Base-by-base conservation (phyloP, 495 filamentous ascomycete species). In the Aspergillus kassunensis region DNA sequence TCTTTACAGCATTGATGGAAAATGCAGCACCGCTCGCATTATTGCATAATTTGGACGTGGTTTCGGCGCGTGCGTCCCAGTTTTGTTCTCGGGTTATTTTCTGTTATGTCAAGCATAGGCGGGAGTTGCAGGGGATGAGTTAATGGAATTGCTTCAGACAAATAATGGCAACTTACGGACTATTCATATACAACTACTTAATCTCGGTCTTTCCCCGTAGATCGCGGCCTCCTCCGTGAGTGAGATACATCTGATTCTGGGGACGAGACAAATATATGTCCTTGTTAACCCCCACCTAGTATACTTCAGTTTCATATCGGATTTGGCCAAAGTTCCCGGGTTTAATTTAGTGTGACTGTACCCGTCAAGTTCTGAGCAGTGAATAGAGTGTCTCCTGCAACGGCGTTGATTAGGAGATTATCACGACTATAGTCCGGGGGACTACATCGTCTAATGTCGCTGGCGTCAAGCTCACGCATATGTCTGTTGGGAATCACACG, bases 381-480 rank as follows among this genome's bases (percentile, higher is more conserved):
- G n/a, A n/a, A n/a, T n/a, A n/a, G n/a, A n/a, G n/a, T n/a, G n/a
- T n/a, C n/a, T n/a, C n/a, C 11, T 86, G 82, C 63, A 88, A 88
- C 53, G 85, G 85, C 11, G 69, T 90, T 0, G 86, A 89, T 56
- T 85, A 80, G 2, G 81, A 81, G 23, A 76, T 75, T 0, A 82
- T 89, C 19, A 62, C 77, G 0, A 61, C 64, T 4, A 74, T 89
- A 15, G 66, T 67, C 15, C 61, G 56, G 15, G 66, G 69, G 40
- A 67, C 66, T 1, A 80, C 76, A 0, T 63, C 66, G 6, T 46
- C 60, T 12, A 72, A 81, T 40, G 76, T 82, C 25, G 80, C 81
- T 2, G 86, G 86, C 31, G 80, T 85, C 4, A 89, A 89, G 56
- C 64, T 90, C 39, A 87, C 84, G 16, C 88, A 84, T 58, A 86